phyloP scores from a whole-genome alignment of 1,139 yeast genomes.

The Yamadazyma epiphylla region DNA sequence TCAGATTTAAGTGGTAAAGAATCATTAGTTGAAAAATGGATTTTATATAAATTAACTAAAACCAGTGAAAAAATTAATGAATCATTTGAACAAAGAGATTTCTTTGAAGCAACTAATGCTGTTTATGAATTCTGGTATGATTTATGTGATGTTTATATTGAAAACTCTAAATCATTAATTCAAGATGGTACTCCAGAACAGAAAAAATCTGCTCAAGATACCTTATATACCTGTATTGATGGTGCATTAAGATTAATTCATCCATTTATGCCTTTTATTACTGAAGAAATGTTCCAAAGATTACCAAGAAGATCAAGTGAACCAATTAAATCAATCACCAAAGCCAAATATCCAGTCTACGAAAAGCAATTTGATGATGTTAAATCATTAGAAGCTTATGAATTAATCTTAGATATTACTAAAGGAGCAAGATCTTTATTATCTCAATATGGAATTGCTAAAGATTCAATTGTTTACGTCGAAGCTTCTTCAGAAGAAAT shows the following conservation, averaged over 20 bases:
- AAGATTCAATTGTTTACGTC: conserved; percentile 81
- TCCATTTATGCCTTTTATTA: conserved; percentile 96
- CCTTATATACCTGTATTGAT: conserved; percentile 89
- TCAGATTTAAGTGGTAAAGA: conserved; percentile 70
- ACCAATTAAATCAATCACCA: conserved; percentile 63
- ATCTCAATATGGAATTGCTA: conserved; percentile 83
- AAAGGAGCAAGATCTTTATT: conserved; percentile 90
- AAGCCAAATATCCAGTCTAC: conserved; percentile 76
- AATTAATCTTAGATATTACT: conserved; percentile 78
- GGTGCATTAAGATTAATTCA: conserved; percentile 89
- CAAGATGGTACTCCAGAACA: conserved; percentile 86
- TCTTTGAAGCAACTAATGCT: conserved; percentile 81
- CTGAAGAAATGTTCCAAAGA: conserved; percentile 99
- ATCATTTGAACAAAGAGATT: conserved; percentile 78
- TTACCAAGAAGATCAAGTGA: conserved; percentile 84
- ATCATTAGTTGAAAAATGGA: conserved; percentile 95
- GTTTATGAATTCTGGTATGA: conserved; percentile 95
- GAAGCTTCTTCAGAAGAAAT: conserved; percentile 56
- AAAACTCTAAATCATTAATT: conserved; percentile 89
- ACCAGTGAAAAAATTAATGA: conserved; percentile 65
- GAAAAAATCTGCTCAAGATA: conserved; percentile 86
- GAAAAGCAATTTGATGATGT: conserved; percentile 56
- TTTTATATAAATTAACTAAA: conserved; percentile 75
- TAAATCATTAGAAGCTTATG: conserved; percentile 70
- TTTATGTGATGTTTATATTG: conserved; percentile 95